Evolutionary conservation across 352 stramenopile genomes (phyloP).

Genomic region (Phytophthora brassicae): DNA sequence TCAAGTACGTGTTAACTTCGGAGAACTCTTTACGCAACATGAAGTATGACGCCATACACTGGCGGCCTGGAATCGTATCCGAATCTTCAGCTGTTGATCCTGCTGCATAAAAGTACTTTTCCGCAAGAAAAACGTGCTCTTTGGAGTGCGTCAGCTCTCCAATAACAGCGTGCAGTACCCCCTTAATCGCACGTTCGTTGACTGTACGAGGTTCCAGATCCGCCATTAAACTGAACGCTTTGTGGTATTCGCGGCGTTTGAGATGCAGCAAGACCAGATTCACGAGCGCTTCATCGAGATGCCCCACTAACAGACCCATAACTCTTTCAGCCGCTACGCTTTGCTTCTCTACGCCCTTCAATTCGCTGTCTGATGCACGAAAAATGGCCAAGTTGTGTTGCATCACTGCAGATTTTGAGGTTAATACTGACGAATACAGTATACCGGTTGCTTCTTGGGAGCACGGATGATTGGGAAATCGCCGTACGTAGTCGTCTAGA

Average conservation of each 20-base stretch:
- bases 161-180: conserved; percentile 59
- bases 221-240: conserved; percentile 62
- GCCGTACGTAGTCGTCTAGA: conserved; percentile 77
- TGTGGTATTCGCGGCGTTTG: conserved; percentile 45
- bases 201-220: conserved; percentile 46
- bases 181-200: conserved; percentile 56
- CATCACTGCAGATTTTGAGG: conserved; percentile 27
- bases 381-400: conserved; percentile 65
- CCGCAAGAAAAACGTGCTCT: conserved; percentile 71
- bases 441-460: conserved; percentile 6
- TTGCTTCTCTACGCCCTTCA: conserved; percentile 10
- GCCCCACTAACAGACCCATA: conserved; percentile 37
- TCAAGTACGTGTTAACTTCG: conserved; percentile 70
- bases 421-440: not conserved
- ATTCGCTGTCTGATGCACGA: conserved; percentile 20
- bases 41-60: conserved; percentile 75
- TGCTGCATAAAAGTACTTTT: conserved; percentile 68
- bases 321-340: conserved; percentile 16
- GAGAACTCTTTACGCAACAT: conserved; percentile 66
- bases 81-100: conserved; percentile 46
- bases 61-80: conserved; percentile 69
- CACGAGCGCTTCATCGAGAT: conserved; percentile 50
- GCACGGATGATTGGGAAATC: conserved; percentile 42
- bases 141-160: conserved; percentile 60
- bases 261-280: conserved; percentile 64